phyloP scores from a whole-genome alignment of 345 rosid genomes.

The Camelina laxa region DNA sequence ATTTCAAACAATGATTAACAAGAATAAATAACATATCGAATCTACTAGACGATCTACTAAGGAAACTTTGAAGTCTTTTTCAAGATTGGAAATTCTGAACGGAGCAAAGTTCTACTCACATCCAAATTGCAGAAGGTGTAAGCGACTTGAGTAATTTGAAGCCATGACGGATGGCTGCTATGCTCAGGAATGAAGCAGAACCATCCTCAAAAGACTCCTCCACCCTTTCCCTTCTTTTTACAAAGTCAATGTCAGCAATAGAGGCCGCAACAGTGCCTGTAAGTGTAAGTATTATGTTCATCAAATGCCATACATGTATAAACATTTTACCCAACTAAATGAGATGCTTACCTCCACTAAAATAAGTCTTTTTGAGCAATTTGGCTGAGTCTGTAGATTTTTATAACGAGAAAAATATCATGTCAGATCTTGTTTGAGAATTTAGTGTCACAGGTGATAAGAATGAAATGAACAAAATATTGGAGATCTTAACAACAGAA shows the following conservation, averaged over 20 bases:
- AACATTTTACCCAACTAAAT: conserved; percentile 4
- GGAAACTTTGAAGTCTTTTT: neutral
- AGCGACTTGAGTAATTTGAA: conserved; percentile 77
- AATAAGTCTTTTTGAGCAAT: conserved; percentile 81
- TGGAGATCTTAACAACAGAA: conserved; percentile 18
- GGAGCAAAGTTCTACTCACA: conserved; percentile 51
- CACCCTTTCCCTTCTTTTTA: conserved; percentile 80
- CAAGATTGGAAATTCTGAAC: neutral
- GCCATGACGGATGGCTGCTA: conserved; percentile 82
- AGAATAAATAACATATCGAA: neutral
- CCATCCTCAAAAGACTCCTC: conserved; percentile 97
- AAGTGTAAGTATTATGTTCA: conserved; percentile 44
- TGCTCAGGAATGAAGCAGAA: conserved; percentile 80
- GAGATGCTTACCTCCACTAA: conserved; percentile 84
- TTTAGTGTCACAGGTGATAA: conserved; percentile 15
- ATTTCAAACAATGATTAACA: conserved; percentile 4
- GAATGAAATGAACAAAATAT: conserved; percentile 21
- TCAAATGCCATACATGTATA: conserved; percentile 22
- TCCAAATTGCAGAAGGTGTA: conserved; percentile 62
- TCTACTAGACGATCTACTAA: conserved; percentile 14
- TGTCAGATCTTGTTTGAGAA: conserved; percentile 26
- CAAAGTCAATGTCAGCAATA: conserved; percentile 94
- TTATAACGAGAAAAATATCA: conserved; percentile 24
- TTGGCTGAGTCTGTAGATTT: conserved; percentile 76
- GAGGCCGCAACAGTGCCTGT: conserved; percentile 94